A percentile compares a stretch with the other conserved stretches of the same genome.
Conservation (phyloP, 768 basidiomycete genomes). For the Trametes elegans region DNA sequence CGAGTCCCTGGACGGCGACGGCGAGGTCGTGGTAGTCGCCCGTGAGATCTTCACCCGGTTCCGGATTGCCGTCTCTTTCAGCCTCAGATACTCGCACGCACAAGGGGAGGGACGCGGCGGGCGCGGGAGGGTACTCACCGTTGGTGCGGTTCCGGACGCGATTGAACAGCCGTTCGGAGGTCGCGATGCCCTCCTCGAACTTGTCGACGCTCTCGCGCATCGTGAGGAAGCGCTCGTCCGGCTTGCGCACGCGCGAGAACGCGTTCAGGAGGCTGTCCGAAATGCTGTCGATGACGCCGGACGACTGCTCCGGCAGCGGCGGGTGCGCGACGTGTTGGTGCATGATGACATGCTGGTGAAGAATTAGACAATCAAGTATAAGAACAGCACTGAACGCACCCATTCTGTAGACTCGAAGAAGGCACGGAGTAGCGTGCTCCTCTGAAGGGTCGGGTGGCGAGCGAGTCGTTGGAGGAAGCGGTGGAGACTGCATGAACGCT, state of each 20-base stretch:
- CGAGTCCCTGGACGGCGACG: slow-evolving; percentile 93
- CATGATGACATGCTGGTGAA: slow-evolving; percentile 85
- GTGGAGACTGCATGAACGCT: slow-evolving; percentile 60
- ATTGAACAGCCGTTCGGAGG: slow-evolving; percentile 79
- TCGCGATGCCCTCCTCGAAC: slow-evolving; percentile 89
- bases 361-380: too few relatives aligned
- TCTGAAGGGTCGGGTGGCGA: slow-evolving; percentile 92
- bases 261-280: slow-evolving; percentile 97
- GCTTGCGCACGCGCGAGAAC: slow-evolving; percentile 93
- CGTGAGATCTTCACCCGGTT: slow-evolving; percentile 90
- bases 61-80: slow-evolving; percentile 80
- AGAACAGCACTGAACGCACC: slow-evolving; percentile 71
- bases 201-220: slow-evolving; percentile 94
- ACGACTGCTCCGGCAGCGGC: slow-evolving; percentile 74
- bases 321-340: slow-evolving; percentile 95
- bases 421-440: slow-evolving; percentile 86
- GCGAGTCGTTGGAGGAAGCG: slow-evolving; percentile 88
- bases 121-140: slow-evolving; percentile 57
- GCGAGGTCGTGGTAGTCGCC: slow-evolving; percentile 97
- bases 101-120: slow-evolving; percentile 24
- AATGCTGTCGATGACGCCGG: slow-evolving; percentile 88
- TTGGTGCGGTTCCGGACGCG: slow-evolving; percentile 79
- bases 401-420: slow-evolving; percentile 99
- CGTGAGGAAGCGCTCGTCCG: slow-evolving; percentile 90
- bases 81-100: slow-evolving; percentile 61